These are phyloP conservation scores for Fusarium newnesense DNA, from an alignment of 2,329 filamentous ascomycete genomes.

Conservation along the genomic window DNA sequence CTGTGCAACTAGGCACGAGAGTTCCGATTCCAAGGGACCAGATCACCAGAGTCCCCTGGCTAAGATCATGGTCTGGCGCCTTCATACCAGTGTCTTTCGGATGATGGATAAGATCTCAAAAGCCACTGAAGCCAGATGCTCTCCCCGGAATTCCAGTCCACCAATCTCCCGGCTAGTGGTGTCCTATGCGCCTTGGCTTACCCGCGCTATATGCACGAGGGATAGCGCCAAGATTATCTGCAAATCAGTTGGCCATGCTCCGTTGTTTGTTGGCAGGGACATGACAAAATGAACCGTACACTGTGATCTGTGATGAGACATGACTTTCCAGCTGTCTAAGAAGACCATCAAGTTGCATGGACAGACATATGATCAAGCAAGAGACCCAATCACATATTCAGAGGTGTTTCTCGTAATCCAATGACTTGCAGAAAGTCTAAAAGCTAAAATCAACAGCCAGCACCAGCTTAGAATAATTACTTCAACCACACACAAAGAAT, in stretches of 20 bases:
- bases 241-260: neutral
- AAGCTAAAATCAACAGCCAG: neutral
- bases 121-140: constrained; percentile 1
- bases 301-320: neutral
- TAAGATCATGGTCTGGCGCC: neutral
- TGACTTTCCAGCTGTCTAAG: neutral
- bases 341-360: neutral
- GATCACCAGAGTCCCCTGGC: neutral
- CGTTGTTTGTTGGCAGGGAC: neutral
- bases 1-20: constrained; percentile 5
- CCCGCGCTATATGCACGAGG: neutral
- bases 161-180: neutral
- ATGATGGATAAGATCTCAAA: neutral
- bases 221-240: constrained; percentile 5
- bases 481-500: neutral
- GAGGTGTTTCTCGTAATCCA: neutral
- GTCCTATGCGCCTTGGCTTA: constrained; percentile 12
- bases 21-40: neutral
- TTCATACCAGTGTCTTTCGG: neutral
- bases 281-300: constrained; percentile 11
- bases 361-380: fast-evolving
- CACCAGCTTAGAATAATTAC: neutral
- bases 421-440: neutral
- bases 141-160: neutral
- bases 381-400: neutral